phyloP scores from a whole-genome alignment of 345 rosid species.

The Populus ilicifolia region DNA sequence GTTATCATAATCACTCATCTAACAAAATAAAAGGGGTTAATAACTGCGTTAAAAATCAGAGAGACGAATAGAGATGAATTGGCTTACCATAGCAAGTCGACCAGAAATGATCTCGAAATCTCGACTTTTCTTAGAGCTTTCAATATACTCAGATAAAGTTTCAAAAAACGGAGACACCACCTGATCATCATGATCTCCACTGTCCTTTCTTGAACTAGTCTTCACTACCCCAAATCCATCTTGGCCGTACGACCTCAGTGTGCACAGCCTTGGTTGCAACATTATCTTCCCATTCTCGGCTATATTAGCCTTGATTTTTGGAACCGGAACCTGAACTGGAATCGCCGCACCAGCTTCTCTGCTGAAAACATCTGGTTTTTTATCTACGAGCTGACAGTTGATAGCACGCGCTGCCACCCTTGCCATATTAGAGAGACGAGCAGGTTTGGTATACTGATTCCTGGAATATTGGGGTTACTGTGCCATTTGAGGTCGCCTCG shows the following conservation, averaged over 20 bases:
- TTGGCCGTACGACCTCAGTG: conserved; percentile 78
- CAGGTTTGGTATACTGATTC: not conserved
- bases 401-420: conserved; percentile 47
- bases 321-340: conserved; percentile 26
- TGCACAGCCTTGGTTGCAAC: conserved; percentile 80
- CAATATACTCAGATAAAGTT: conserved; percentile 74
- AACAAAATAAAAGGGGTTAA: not conserved
- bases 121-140: conserved; percentile 80
- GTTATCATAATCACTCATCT: not conserved
- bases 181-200: conserved; percentile 20
- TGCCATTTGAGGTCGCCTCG: not conserved
- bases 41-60: not conserved
- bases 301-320: conserved; percentile 6
- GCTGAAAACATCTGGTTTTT: conserved; percentile 12
- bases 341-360: conserved; percentile 14
- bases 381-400: conserved; percentile 27
- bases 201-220: conserved; percentile 35
- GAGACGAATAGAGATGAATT: not conserved
- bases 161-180: conserved; percentile 61
- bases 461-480: not conserved
- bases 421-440: conserved; percentile 39
- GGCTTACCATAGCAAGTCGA: conserved; percentile 74
- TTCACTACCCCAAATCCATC: conserved; percentile 45
- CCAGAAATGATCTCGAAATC: conserved; percentile 92
- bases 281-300: conserved; percentile 55